Evolutionary conservation across 176 grass and related monocot genomes (phyloP).

Genomic region (Poa pratensis): DNA sequence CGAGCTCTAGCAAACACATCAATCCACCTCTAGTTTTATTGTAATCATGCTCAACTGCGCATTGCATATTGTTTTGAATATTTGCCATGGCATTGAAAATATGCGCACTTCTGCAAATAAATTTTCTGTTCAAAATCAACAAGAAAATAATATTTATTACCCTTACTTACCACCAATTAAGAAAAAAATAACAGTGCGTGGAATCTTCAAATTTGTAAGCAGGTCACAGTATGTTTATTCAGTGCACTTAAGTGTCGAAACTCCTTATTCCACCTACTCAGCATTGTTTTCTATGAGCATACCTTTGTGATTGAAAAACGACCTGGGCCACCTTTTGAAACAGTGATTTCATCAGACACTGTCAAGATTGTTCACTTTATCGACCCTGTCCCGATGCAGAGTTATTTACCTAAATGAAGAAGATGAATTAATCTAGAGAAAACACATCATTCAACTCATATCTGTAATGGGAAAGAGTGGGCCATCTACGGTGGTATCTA

Average conservation of each 20-base stretch:
- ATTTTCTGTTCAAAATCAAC: neutral
- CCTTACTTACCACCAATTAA: neutral
- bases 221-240: constrained; percentile 15
- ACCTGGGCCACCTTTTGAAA: neutral
- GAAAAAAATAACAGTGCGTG: constrained; percentile 7
- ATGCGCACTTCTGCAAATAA: neutral
- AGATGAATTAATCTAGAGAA: neutral
- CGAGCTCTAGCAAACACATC: neutral
- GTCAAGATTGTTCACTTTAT: constrained; percentile 28
- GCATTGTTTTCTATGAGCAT: neutral
- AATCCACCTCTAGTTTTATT: neutral
- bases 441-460: neutral
- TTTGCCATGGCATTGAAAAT: neutral
- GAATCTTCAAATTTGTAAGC: neutral
- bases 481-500: too few relatives aligned
- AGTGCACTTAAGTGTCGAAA: neutral
- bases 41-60: neutral
- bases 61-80: constrained; percentile 4
- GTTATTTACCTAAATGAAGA: constrained; percentile 12
- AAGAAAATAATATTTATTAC: constrained; percentile 18
- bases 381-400: neutral
- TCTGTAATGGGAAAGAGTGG: too few relatives aligned
- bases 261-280: neutral
- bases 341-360: neutral
- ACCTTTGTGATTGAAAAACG: constrained; percentile 4